A percentile compares a stretch with the other conserved stretches of the same genome.
Conservation (phyloP, 495 filamentous ascomycete genomes). For the Tuber calosporum region DNA sequence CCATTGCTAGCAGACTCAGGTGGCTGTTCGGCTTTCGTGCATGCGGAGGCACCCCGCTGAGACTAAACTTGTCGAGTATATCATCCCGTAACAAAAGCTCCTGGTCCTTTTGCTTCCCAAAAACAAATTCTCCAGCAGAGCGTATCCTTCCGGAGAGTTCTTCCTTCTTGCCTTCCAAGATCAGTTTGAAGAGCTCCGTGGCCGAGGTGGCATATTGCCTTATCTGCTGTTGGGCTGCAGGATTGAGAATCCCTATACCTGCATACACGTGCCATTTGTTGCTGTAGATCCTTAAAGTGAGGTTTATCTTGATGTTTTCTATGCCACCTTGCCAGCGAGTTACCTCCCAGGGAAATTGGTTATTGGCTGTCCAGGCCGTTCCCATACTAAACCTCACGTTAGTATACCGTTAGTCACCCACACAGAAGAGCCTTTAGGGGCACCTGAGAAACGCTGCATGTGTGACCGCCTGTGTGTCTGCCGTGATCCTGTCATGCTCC, state of each 20-base stretch:
- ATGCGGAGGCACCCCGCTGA: slow-evolving; percentile 57
- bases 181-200: slow-evolving; percentile 91
- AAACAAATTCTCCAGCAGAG: slow-evolving; percentile 71
- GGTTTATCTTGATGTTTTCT: slow-evolving; percentile 98
- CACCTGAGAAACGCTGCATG: slow-evolving; percentile 78
- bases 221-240: slow-evolving; percentile 83
- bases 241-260: slow-evolving; percentile 92
- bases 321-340: slow-evolving; percentile 90
- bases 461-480: slow-evolving; percentile 95
- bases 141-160: slow-evolving; percentile 78
- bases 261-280: slow-evolving; percentile 99
- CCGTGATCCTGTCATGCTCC: slow-evolving; percentile 91
- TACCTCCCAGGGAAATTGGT: slow-evolving; percentile 93
- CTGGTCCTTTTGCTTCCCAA: slow-evolving; percentile 54
- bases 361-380: slow-evolving; percentile 85
- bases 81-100: slow-evolving; percentile 70
- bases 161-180: slow-evolving; percentile 72
- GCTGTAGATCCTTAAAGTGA: slow-evolving; percentile 91
- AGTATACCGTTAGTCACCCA: not conserved
- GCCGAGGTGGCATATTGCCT: slow-evolving; percentile 85
- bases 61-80: slow-evolving; percentile 77
- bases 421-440: slow-evolving; percentile 3
- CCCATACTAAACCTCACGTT: slow-evolving; percentile 61
- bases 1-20: slow-evolving; percentile 89
- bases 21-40: slow-evolving; percentile 75